Percentiles rank a stretch among this genome's conserved stretches.
phyloP scores from a whole-genome alignment of 495 filamentous ascomycete species.

The Thermothielavioides terrestris region DNA sequence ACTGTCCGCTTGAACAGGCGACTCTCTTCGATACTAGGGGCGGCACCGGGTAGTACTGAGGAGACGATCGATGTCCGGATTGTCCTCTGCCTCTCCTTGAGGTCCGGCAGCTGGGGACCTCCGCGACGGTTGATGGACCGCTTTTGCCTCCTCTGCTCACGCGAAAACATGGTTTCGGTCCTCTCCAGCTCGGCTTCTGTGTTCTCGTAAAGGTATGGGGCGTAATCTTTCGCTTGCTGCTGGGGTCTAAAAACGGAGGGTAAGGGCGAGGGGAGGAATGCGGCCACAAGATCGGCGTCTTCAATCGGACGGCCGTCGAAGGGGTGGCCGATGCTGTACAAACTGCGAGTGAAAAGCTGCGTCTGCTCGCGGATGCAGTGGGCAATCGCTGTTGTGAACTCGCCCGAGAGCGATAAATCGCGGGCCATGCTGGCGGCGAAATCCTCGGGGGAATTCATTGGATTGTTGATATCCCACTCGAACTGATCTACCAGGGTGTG shows the following conservation, averaged over 20 bases:
- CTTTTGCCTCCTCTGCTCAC: conserved; percentile 90
- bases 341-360: conserved; percentile 84
- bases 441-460: conserved; percentile 83
- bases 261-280: conserved; percentile 80
- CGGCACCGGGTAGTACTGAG: conserved; percentile 80
- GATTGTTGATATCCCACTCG: conserved; percentile 98
- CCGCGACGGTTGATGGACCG: conserved; percentile 88
- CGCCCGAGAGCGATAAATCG: conserved; percentile 86
- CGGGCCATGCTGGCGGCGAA: conserved; percentile 83
- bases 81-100: conserved; percentile 88
- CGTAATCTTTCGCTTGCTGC: conserved; percentile 85
- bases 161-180: conserved; percentile 82
- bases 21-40: conserved; percentile 67
- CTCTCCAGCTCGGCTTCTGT: conserved; percentile 85
- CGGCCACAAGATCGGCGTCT: conserved; percentile 74
- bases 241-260: conserved; percentile 76
- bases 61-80: conserved; percentile 88
- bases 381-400: conserved; percentile 95
- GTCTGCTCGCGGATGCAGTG: conserved; percentile 94
- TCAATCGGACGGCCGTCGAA: conserved; percentile 93
- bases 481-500: conserved; percentile 95
- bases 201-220: conserved; percentile 86
- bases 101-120: conserved; percentile 87
- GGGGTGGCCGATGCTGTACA: conserved; percentile 86
- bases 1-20: conserved; percentile 66